Evolutionary conservation across 768 basidiomycete genomes (phyloP).

Genomic region (Nidularia pulvinata): DNA sequence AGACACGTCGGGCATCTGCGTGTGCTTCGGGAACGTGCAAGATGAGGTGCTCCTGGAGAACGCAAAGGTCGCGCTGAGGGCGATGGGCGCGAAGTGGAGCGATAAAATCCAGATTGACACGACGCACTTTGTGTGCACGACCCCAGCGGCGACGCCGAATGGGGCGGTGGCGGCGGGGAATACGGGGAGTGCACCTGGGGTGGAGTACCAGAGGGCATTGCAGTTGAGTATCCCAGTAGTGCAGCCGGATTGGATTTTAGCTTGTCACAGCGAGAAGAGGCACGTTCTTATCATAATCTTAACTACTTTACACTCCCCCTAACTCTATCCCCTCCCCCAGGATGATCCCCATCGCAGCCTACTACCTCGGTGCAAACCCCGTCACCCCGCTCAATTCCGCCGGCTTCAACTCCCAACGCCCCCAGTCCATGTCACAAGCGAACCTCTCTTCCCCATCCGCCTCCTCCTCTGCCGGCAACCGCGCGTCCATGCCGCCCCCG

Average conservation of each 20-base stretch:
- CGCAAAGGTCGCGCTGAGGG: constrained; percentile 74
- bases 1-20: constrained; percentile 92
- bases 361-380: constrained; percentile 76
- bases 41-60: constrained; percentile 77
- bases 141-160: constrained; percentile 67
- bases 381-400: constrained; percentile 38
- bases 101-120: constrained; percentile 97
- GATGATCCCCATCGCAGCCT: constrained; percentile 85
- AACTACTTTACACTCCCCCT: background rate
- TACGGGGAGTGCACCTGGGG: constrained; percentile 60
- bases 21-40: constrained; percentile 92
- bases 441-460: constrained; percentile 45
- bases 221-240: constrained; percentile 95
- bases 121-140: constrained; percentile 97
- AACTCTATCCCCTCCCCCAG: constrained; percentile 27
- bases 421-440: constrained; percentile 80
- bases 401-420: constrained; percentile 43
- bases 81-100: constrained; percentile 91
- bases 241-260: constrained; percentile 92
- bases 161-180: constrained; percentile 58
- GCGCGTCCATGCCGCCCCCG: constrained; percentile 78
- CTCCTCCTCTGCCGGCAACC: constrained; percentile 38
- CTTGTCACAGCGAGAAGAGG: constrained; percentile 86
- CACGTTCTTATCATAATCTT: too few species aligned
- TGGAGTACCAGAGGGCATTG: constrained; percentile 93